Evolutionary conservation across 1,284 basidiomycete species (phyloP).

Genomic region (Macrocystidia cucumis): DNA sequence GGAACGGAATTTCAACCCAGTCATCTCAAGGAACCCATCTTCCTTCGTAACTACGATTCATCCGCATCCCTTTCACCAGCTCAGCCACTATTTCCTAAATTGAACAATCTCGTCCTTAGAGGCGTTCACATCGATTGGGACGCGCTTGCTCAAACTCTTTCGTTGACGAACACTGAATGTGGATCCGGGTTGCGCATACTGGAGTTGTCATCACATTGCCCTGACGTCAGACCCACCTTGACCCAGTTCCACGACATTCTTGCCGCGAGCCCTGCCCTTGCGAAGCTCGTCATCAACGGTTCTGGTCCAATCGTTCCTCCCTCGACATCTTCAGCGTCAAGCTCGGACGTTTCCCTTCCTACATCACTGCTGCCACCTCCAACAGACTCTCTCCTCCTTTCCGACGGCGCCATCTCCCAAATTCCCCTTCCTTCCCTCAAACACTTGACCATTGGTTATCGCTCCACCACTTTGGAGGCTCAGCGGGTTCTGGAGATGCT

Average conservation of each 20-base stretch:
- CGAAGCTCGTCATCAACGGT: constrained; percentile 32
- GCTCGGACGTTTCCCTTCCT: no score
- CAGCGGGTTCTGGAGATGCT: constrained; percentile 27
- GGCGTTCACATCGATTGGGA: constrained; percentile 44
- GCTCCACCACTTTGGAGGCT: constrained; percentile 24
- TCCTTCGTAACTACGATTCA: constrained; percentile 22
- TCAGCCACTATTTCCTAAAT: constrained; percentile 27
- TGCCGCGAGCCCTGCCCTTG: constrained; percentile 24
- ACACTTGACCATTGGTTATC: constrained; percentile 30
- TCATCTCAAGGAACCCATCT: constrained; percentile 25
- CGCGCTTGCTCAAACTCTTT: constrained; percentile 24
- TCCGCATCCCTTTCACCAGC: constrained; percentile 5
- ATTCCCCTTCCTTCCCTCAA: constrained; percentile 25
- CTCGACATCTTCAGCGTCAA: no score
- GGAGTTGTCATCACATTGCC: constrained; percentile 36
- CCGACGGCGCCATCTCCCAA: constrained; percentile 14
- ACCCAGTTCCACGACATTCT: constrained; percentile 32
- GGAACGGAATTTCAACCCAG: constrained; percentile 32
- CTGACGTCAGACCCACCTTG: constrained; percentile 37
- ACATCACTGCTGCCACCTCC: constrained; percentile 13
- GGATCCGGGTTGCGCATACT: constrained; percentile 28
- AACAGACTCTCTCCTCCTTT: constrained; percentile 15
- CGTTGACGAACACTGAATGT: constrained; percentile 12
- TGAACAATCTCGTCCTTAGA: constrained; percentile 34
- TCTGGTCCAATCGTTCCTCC: no score